phyloP scores from a whole-genome alignment of 2,329 filamentous ascomycete species.

The Pezicula rhizophila region DNA sequence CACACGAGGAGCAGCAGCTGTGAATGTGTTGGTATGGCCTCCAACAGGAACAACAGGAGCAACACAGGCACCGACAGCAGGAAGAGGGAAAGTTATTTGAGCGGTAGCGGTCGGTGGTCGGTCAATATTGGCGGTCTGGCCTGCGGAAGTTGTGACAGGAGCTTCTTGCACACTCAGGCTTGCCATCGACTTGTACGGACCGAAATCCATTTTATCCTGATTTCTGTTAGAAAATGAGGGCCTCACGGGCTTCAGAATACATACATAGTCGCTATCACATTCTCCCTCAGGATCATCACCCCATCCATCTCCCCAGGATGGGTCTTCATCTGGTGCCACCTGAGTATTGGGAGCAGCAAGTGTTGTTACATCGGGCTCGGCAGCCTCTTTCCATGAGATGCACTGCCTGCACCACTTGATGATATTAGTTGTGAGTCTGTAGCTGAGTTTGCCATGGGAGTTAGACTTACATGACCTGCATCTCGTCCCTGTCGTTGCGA shows the following conservation, averaged over 20 bases:
- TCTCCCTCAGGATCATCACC: not conserved
- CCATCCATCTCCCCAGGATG: not conserved
- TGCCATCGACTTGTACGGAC: not conserved
- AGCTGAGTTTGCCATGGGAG: not conserved
- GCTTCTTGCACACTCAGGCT: not conserved
- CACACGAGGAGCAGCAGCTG: no score
- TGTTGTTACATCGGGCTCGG: conserved; percentile 11
- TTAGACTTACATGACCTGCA: conserved; percentile 20
- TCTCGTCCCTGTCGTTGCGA: conserved; percentile 34
- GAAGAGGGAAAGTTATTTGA: no score
- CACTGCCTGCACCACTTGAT: conserved; percentile 34
- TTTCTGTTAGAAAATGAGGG: not conserved
- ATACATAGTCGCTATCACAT: not conserved
- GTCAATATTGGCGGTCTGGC: not conserved
- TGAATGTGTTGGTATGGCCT: no score
- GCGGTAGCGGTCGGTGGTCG: no score
- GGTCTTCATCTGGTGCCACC: conserved; percentile 13
- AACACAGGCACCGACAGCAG: no score
- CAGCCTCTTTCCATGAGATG: conserved; percentile 17
- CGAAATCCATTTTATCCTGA: not conserved
- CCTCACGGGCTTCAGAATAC: not conserved
- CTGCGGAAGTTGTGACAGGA: not conserved
- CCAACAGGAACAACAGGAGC: no score
- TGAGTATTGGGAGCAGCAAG: conserved; percentile 12
- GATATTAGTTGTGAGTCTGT: not conserved